phyloP scores from a whole-genome alignment of 225 moss, liverwort and hornwort species.

The Polytrichum commune region DNA sequence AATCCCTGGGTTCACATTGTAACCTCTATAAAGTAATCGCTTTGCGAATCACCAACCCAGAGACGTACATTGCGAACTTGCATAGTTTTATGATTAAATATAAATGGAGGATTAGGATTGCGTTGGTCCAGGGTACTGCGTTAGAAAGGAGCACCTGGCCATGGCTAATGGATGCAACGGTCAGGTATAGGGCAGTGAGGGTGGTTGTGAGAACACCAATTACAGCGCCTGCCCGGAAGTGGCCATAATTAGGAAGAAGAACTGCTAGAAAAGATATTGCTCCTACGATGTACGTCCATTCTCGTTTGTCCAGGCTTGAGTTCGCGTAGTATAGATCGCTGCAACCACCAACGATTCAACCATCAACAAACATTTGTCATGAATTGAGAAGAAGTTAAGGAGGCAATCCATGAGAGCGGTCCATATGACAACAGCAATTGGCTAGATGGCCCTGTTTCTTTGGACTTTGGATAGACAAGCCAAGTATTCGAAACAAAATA shows the following conservation, averaged over 20 bases:
- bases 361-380: not conserved
- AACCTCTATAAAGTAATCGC: too few species aligned
- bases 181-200: conserved; percentile 30
- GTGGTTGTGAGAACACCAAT: conserved; percentile 44
- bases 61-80: too few species aligned
- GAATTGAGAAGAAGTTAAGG: not conserved
- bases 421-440: too few species aligned
- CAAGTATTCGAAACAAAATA: too few species aligned
- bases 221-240: conserved; percentile 32
- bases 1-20: too few species aligned
- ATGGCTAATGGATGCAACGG: conserved; percentile 20
- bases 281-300: conserved; percentile 23
- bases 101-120: too few species aligned
- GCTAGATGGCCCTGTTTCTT: too few species aligned
- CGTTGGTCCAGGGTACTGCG: too few species aligned
- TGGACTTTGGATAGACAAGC: too few species aligned
- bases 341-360: not conserved
- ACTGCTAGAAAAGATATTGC: conserved; percentile 25
- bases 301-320: conserved; percentile 8
- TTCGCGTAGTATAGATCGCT: conserved; percentile 22
- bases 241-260: conserved; percentile 21
- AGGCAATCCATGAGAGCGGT: too few species aligned
- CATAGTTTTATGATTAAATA: too few species aligned
- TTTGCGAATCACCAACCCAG: not conserved
- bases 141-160: conserved; percentile 35